Evolutionary conservation across 1,139 yeast genomes (phyloP).

Genomic region (Groenewaldozyma auringiensis): DNA sequence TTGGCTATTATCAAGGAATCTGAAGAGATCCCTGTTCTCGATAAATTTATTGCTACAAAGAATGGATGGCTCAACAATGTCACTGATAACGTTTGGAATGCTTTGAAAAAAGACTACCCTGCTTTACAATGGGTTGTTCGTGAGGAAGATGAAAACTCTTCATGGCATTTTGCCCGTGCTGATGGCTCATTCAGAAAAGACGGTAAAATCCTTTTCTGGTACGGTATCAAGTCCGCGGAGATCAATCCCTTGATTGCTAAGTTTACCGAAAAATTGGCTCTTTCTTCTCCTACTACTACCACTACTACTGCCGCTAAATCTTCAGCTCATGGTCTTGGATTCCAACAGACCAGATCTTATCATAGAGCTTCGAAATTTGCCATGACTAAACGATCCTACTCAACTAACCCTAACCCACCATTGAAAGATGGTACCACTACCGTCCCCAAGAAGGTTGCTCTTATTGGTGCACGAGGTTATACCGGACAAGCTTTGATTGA

Average conservation of each 20-base stretch:
- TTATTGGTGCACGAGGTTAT: slow-evolving; percentile 97
- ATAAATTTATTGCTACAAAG: slow-evolving; percentile 79
- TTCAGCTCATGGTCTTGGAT: slow-evolving; percentile 17
- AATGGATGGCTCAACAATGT: slow-evolving; percentile 97
- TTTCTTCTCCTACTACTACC: slow-evolving; percentile 26
- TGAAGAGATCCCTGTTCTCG: slow-evolving; percentile 58
- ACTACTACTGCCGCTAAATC: slow-evolving; percentile 36
- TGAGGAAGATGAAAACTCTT: slow-evolving; percentile 82
- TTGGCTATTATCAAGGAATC: slow-evolving; percentile 66
- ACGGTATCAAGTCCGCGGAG: slow-evolving; percentile 65
- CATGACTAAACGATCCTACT: slow-evolving; percentile 11
- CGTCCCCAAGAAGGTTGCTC: slow-evolving; percentile 64
- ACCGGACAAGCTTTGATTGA: slow-evolving; percentile 91
- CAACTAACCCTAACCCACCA: slow-evolving; percentile 69
- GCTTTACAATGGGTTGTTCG: slow-evolving; percentile 81
- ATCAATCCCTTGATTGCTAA: slow-evolving; percentile 59
- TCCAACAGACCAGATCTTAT: slow-evolving; percentile 25
- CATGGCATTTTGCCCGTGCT: slow-evolving; percentile 89
- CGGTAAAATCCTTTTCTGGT: slow-evolving; percentile 92
- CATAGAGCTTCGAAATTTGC: slow-evolving; percentile 23
- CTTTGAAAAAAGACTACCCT: slow-evolving; percentile 66
- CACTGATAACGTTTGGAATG: slow-evolving; percentile 85
- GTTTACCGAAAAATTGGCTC: slow-evolving; percentile 34
- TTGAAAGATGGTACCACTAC: slow-evolving; percentile 53
- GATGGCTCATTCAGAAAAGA: slow-evolving; percentile 90